Conservation (phyloP, 352 stramenopile species). For the Globisporangium emineosum region DNA sequence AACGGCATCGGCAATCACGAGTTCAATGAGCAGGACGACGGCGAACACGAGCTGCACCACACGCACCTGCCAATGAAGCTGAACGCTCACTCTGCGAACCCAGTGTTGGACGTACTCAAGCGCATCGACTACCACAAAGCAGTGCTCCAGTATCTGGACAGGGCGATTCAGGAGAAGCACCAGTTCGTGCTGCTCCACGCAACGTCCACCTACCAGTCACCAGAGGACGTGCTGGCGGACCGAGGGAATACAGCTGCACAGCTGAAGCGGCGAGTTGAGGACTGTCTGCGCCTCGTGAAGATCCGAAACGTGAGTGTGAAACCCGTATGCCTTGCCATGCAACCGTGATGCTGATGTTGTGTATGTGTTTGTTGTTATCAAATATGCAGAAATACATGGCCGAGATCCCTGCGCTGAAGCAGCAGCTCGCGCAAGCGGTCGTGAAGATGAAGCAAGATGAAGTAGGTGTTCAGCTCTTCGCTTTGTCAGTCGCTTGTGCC, state of each 20-base stretch:
- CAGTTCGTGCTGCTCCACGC: constrained; percentile 53
- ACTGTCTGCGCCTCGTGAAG: constrained; percentile 69
- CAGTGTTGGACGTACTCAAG: constrained; percentile 71
- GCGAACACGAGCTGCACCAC: constrained; percentile 31
- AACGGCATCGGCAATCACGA: constrained; percentile 7
- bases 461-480: constrained; percentile 22
- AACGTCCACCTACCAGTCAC: constrained; percentile 41
- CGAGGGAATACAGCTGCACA: constrained; percentile 38
- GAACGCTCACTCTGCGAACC: constrained; percentile 73
- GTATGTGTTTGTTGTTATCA: neutral
- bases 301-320: constrained; percentile 65
- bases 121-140: constrained; percentile 78
- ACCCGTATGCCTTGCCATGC: neutral
- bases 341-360: neutral
- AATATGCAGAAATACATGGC: constrained; percentile 58
- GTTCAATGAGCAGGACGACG: constrained; percentile 18
- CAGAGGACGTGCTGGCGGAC: constrained; percentile 53
- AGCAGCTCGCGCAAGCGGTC: constrained; percentile 46
- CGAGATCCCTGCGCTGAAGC: constrained; percentile 50
- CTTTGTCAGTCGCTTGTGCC: neutral
- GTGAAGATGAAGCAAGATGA: constrained; percentile 60
- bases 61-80: constrained; percentile 59
- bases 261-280: constrained; percentile 56
- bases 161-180: constrained; percentile 53
- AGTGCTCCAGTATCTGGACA: constrained; percentile 61